Conservation (phyloP, 441 rosid genomes). For the Manihot esculenta region DNA sequence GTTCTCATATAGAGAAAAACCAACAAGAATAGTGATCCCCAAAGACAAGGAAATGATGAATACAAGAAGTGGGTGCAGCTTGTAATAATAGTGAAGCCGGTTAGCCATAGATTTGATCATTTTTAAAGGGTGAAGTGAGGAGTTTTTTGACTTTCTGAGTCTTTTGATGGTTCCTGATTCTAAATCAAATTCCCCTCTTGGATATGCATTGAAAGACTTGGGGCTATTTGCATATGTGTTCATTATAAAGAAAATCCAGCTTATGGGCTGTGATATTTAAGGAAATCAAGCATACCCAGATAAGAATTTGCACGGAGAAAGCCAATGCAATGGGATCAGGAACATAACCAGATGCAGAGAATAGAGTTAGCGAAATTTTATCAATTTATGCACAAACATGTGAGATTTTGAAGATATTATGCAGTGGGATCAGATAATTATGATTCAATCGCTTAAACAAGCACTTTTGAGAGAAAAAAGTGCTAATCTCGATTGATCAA, state of each 20-base stretch:
- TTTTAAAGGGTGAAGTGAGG: conserved; percentile 34
- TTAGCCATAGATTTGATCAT: conserved; percentile 60
- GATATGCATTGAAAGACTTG: conserved; percentile 69
- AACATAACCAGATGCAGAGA: not conserved
- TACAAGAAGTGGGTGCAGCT: conserved; percentile 59
- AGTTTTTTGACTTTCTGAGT: conserved; percentile 54
- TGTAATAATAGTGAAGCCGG: conserved; percentile 53
- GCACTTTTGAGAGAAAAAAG: no score
- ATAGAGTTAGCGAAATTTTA: not conserved
- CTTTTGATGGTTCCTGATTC: conserved; percentile 68
- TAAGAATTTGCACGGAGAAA: not conserved
- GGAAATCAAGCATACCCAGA: conserved; percentile 44
- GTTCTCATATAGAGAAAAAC: conserved; percentile 50
- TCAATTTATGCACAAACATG: conserved; percentile 8
- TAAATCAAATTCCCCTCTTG: conserved; percentile 70
- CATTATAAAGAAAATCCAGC: conserved; percentile 54
- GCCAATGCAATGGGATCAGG: not conserved
- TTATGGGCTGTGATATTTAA: conserved; percentile 23
- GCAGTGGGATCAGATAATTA: not conserved
- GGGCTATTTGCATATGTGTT: conserved; percentile 51
- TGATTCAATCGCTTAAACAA: not conserved
- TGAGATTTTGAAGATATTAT: conserved; percentile 3
- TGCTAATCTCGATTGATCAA: not conserved
- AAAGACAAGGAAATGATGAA: conserved; percentile 52
- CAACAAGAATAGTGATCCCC: conserved; percentile 55